Evolutionary conservation across 2,329 filamentous ascomycete genomes (phyloP).

Genomic region (Curvularia spicifera): DNA sequence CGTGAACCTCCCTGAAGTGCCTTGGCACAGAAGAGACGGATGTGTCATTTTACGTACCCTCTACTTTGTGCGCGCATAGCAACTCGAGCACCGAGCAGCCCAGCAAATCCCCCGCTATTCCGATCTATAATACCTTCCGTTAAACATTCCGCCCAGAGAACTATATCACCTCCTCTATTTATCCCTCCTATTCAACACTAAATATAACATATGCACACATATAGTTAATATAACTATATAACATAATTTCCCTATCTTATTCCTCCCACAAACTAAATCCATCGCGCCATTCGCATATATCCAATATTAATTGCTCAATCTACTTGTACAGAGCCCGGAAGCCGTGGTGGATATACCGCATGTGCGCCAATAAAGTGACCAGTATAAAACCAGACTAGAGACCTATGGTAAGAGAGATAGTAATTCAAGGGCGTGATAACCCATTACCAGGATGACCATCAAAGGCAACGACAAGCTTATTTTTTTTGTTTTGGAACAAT

Average conservation of each 20-base stretch:
- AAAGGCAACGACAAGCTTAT: too few species aligned
- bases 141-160: neutral
- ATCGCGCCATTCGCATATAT: neutral
- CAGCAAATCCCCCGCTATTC: neutral
- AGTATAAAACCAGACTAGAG: too few species aligned
- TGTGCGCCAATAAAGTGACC: too few species aligned
- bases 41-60: neutral
- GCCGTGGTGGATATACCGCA: too few species aligned
- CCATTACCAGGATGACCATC: too few species aligned
- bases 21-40: neutral
- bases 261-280: neutral
- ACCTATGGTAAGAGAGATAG: too few species aligned
- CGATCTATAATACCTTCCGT: neutral
- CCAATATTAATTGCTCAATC: too few species aligned
- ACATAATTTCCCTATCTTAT: too few species aligned
- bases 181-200: neutral
- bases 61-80: neutral
- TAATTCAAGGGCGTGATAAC: too few species aligned
- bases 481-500: too few species aligned
- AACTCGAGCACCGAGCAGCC: neutral
- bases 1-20: neutral
- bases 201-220: neutral
- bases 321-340: too few species aligned
- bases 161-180: too few species aligned
- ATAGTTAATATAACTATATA: neutral